Evolutionary conservation across 2,329 filamentous ascomycete species (phyloP).

Genomic region (Aspergillus intermedius): DNA sequence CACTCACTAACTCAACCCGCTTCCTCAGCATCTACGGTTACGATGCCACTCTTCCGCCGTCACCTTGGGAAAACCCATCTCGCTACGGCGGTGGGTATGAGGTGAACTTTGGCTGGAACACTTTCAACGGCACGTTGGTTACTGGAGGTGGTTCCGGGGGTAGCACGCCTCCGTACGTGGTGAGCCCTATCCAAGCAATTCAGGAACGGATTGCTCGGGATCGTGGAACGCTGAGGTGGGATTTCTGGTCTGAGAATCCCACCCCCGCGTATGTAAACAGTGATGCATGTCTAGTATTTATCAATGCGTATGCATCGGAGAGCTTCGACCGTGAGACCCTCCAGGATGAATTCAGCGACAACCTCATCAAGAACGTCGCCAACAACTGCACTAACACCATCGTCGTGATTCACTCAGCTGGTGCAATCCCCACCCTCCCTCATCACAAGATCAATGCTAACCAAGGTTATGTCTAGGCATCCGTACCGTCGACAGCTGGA

Average conservation of each 20-base stretch:
- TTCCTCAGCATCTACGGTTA: slow-evolving; percentile 54
- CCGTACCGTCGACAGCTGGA: neutral
- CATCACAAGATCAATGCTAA: neutral
- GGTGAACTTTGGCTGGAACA: neutral
- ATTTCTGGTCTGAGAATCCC: neutral
- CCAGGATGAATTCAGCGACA: slow-evolving; percentile 64
- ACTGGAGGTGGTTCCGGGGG: slow-evolving; percentile 47
- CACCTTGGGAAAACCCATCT: neutral
- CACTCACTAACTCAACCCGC: slow-evolving; percentile 30
- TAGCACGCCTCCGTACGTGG: slow-evolving; percentile 43
- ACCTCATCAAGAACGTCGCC: slow-evolving; percentile 72
- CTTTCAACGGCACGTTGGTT: slow-evolving; percentile 42
- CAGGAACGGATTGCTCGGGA: neutral
- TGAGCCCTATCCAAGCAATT: neutral
- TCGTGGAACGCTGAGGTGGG: no score
- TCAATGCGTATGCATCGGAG: slow-evolving; percentile 73
- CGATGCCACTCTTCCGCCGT: slow-evolving; percentile 35
- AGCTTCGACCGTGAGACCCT: slow-evolving; percentile 61
- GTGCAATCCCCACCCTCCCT: slow-evolving; percentile 50
- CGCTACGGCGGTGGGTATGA: neutral
- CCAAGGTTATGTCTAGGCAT: neutral
- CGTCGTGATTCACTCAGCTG: slow-evolving; percentile 75
- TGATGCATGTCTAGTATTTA: slow-evolving; percentile 59
- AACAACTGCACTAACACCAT: slow-evolving; percentile 72
- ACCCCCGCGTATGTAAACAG: neutral